Base-by-base conservation (phyloP, 106 monocot genomes). In the Acorus calamus region DNA sequence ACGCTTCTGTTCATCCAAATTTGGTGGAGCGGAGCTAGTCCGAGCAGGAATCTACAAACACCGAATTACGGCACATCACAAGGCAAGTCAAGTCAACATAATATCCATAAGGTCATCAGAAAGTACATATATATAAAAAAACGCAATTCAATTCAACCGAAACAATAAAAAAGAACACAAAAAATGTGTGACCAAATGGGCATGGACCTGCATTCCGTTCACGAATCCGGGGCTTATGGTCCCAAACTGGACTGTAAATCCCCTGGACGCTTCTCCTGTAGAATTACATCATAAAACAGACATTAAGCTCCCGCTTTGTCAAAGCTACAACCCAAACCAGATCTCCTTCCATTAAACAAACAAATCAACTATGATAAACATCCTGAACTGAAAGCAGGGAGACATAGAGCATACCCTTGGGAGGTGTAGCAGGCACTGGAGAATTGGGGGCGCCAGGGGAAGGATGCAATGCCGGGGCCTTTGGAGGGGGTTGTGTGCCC, bases 11-110 rank as follows among this genome's bases (percentile, higher is more conserved):
- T 96, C 94, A 62, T 90, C 90, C 14, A 96, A 67, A 76, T 96
- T 96, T 45, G 94, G 94, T 47, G 94, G 94, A 41, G 94, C 94
- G 13, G 83, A 83, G 66, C 73, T 89, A 12, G 84, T 89, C 67
- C 87, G 65, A 2, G 76, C 80, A 65, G 87, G 87, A 59, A 87
- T 83, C 83, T 83, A 57, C 42, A 60, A 54, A 8, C 64, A 55
- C 44, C 60, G 62, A 0, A 58, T 48, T 50, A 62, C 42, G 59
- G 9, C 5, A 28, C 28, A 28, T 28, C 0, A 1, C 28, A 28
- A 0, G 28, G 28, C 28, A 28, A 28, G 28, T 28, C 28, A 28
- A 28, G 6, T 55, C 4, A 5, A 56, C 4, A 43, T 43, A 8
- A 52, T 8, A 53, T 66, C 41, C 5, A 42, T 28, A 28, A 28